Evolutionary conservation across 257 asterid genomes (phyloP).

Genomic region (Forsythia suspensa): DNA sequence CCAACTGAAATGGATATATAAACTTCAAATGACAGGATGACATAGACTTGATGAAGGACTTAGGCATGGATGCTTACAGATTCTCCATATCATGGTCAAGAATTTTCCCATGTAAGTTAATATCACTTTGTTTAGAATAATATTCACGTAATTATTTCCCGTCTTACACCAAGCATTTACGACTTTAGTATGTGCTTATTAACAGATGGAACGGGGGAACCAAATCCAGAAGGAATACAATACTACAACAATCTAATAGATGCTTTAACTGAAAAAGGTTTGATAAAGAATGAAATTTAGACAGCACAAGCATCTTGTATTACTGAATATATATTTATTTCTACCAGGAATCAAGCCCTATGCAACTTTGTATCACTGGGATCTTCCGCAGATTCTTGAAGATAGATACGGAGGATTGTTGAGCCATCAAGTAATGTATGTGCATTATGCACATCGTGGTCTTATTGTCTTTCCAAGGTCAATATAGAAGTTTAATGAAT

Average conservation of each 20-base stretch:
- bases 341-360: conserved; percentile 69
- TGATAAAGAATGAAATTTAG: neutral
- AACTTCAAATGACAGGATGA: conserved; percentile 56
- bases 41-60: conserved; percentile 74
- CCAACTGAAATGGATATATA: conserved; percentile 28
- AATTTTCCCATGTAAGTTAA: conserved; percentile 69
- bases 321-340: neutral
- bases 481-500: neutral
- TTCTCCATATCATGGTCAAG: conserved; percentile 94
- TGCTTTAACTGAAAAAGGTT: conserved; percentile 70
- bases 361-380: conserved; percentile 88
- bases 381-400: conserved; percentile 74
- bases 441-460: neutral
- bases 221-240: conserved; percentile 70
- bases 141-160: neutral
- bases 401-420: conserved; percentile 70
- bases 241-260: conserved; percentile 77
- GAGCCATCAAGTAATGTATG: conserved; percentile 60
- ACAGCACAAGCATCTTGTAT: neutral
- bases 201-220: conserved; percentile 79
- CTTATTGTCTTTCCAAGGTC: neutral
- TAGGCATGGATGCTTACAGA: conserved; percentile 89
- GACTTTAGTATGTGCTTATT: neutral
- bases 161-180: neutral
- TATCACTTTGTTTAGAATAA: neutral